These are phyloP conservation scores for Cutaneotrichosporon dermatis DNA, from an alignment of 1,284 basidiomycete species.

Conservation along the genomic window DNA sequence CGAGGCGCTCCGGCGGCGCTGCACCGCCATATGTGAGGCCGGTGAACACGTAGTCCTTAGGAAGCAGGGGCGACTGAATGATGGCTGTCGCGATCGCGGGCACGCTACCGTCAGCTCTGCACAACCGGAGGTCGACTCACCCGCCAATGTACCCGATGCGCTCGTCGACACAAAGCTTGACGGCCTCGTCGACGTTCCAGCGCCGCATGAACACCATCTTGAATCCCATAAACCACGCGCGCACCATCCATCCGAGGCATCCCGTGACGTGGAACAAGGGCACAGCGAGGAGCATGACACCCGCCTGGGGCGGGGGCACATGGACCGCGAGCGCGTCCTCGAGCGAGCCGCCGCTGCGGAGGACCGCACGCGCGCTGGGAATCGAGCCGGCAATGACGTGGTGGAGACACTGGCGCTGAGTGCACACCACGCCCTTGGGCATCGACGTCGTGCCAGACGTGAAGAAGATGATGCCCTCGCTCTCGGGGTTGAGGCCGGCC, in stretches of 20 bases:
- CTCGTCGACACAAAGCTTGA: conserved; percentile 30
- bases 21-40: conserved; percentile 44
- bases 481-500: conserved; percentile 29
- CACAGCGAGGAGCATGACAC: conserved; percentile 32
- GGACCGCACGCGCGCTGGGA: conserved; percentile 23
- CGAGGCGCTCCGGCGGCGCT: conserved; percentile 34
- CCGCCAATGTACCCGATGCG: conserved; percentile 38
- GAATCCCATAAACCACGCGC: conserved; percentile 34
- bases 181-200: conserved; percentile 36
- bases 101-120: conserved; percentile 10
- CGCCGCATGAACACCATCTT: conserved; percentile 37
- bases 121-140: conserved; percentile 19
- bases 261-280: conserved; percentile 47
- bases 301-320: conserved; percentile 27
- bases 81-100: conserved; percentile 39
- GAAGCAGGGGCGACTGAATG: conserved; percentile 31
- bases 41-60: conserved; percentile 26
- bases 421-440: conserved; percentile 43
- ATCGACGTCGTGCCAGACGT: conserved; percentile 35
- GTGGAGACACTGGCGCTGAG: conserved; percentile 40
- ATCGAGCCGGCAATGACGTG: conserved; percentile 25
- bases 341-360: conserved; percentile 12
- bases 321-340: conserved; percentile 6
- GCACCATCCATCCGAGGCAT: conserved; percentile 38
- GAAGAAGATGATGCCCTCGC: conserved; percentile 45